Base-by-base conservation (phyloP, 768 basidiomycete genomes). In the Rubroboletus pulcherrimus region DNA sequence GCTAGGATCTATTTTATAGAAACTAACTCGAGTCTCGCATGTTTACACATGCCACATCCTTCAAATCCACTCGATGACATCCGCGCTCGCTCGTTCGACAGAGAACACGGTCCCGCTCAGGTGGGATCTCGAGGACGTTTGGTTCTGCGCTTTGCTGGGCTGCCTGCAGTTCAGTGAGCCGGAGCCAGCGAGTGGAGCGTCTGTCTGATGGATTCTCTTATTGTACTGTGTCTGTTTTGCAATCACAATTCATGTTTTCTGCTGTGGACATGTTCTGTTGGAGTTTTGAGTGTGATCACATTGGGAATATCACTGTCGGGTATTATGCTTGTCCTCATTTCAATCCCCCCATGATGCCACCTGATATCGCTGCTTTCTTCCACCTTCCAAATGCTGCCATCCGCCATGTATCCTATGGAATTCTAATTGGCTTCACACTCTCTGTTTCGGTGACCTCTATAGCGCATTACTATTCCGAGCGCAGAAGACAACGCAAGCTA, bases 1-100 rank as follows among this genome's bases (percentile, higher is more conserved):
- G 81, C 80, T 82, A 85, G 83, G 83, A 85, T 85, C 83, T 85
- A 81, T 85, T 85, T 68, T 83, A 84, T 82, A 85, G 84, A 81
- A 82, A 82, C 83, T 84, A 81, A 84, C 84, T 73, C 81, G 83
- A 83, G 82, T 85, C 82, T 84, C 80, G 84, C 84, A 85, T 84
- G 82, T 84, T 83, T 83, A 84, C 76, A 78, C 82, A 83, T 85
- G 84, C 83, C 83, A 68, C 80, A 80, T 79, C 74, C 78, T 82
- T 84, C 79, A 82, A 78, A 78, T 85, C 80, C 82, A 81, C 72
- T 81, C 80, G 84, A 86, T 86, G 84, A 85, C 76, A 76, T 73
- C 52, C 63, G 80, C 81, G 75, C 80, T 78, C 79, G 66, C 81
- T 80, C 83, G 81, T 85, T 75, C 70, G 67, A 83, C 84, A 71